Evolutionary conservation across 768 basidiomycete species (phyloP).

Genomic region (Tulasnella sp.): DNA sequence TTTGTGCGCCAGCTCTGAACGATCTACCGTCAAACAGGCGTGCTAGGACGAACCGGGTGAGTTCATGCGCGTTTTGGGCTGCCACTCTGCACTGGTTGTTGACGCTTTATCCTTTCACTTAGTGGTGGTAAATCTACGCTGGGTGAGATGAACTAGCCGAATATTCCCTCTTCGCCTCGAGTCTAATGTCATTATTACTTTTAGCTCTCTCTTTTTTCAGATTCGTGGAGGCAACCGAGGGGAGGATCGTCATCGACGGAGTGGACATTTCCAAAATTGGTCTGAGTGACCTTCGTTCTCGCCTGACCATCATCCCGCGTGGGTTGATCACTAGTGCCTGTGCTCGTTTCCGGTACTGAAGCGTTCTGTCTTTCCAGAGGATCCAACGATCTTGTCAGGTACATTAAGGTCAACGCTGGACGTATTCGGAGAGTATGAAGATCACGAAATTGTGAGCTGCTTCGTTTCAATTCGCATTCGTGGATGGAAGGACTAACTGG

Average conservation of each 20-base stretch:
- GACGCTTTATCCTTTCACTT: conserved; percentile 51
- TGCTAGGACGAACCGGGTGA: conserved; percentile 36
- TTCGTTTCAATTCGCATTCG: not conserved
- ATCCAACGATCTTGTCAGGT: conserved; percentile 81
- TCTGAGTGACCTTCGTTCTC: conserved; percentile 69
- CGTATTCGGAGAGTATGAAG: conserved; percentile 79
- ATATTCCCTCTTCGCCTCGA: not conserved
- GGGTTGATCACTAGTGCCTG: conserved; percentile 24
- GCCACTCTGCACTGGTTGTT: conserved; percentile 9
- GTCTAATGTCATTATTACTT: not conserved
- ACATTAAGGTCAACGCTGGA: conserved; percentile 73
- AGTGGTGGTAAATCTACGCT: conserved; percentile 71
- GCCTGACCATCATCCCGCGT: conserved; percentile 71
- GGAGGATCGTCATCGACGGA: conserved; percentile 67
- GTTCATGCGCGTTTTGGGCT: conserved; percentile 16
- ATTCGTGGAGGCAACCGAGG: conserved; percentile 78
- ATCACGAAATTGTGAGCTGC: conserved; percentile 64
- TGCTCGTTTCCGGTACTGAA: not conserved
- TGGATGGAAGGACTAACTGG: conserved; percentile 6
- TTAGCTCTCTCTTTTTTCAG: conserved; percentile 75
- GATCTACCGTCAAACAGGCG: conserved; percentile 65
- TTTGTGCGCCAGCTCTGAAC: conserved; percentile 26
- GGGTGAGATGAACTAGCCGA: conserved; percentile 11
- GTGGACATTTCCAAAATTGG: conserved; percentile 73
- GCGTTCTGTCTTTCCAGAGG: conserved; percentile 44